Percentiles rank a stretch among this genome's conserved stretches.
phyloP scores from a whole-genome alignment of 148 eudicot genomes.

The Selenicereus undatus region DNA sequence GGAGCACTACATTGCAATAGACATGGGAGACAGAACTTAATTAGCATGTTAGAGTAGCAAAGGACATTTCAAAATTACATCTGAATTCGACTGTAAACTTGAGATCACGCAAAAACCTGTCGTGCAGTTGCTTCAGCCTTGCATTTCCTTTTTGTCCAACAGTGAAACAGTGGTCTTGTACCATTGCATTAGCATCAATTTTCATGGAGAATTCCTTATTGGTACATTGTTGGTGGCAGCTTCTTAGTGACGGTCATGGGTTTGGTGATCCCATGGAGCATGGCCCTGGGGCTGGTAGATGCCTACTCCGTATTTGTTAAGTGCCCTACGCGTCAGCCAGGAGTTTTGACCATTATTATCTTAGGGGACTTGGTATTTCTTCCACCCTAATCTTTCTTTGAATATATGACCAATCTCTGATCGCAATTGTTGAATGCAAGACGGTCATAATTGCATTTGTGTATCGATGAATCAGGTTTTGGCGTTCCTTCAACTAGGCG shows the following conservation, averaged over 20 bases:
- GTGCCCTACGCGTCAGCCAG: conserved; percentile 57
- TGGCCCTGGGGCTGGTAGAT: conserved; percentile 71
- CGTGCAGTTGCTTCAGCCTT: not conserved
- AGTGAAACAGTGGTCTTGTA: not conserved
- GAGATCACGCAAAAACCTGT: not conserved
- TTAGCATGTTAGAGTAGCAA: not conserved
- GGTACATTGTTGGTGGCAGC: conserved; percentile 41
- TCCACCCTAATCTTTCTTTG: not conserved
- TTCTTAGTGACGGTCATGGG: conserved; percentile 90
- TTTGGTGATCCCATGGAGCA: conserved; percentile 86
- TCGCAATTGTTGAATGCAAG: no score
- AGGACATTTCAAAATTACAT: not conserved
- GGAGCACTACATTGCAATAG: not conserved
- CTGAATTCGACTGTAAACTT: not conserved
- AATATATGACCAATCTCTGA: not conserved
- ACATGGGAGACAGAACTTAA: not conserved
- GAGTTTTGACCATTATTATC: conserved; percentile 48
- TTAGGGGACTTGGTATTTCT: conserved; percentile 80
- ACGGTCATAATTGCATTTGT: not conserved
- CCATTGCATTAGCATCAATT: not conserved
- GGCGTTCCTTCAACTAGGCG: conserved; percentile 75
- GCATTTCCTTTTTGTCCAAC: not conserved
- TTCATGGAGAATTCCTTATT: not conserved
- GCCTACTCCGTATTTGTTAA: conserved; percentile 60
- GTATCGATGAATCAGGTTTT: conserved; percentile 45